Evolutionary conservation across 768 basidiomycete species (phyloP).

Genomic region (Leccinum aurantiacum): DNA sequence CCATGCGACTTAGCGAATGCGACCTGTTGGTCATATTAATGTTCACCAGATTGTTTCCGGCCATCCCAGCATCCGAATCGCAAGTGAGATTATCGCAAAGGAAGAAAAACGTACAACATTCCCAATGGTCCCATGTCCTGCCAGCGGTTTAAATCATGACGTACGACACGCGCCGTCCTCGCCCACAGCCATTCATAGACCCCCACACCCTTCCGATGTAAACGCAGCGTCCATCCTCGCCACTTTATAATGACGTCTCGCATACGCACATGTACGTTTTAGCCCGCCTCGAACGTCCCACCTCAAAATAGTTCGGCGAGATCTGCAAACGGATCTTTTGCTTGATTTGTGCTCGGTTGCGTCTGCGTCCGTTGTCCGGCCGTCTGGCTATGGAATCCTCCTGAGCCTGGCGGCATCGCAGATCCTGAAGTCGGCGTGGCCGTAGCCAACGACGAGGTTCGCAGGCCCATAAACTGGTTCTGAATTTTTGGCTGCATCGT

Average conservation of each 20-base stretch:
- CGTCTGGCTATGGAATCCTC: conserved; percentile 5
- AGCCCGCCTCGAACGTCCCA: not conserved
- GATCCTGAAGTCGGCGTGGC: conserved; percentile 15
- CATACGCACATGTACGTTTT: not conserved
- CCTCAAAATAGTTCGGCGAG: conserved; percentile 69
- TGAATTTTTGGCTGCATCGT: conserved; percentile 22
- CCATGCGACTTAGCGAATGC: not conserved
- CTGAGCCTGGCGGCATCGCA: conserved; percentile 11
- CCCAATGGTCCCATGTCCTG: not conserved
- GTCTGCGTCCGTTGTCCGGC: conserved; percentile 24
- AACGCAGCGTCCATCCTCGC: conserved; percentile 4
- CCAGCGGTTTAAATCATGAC: not conserved
- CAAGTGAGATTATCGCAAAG: conserved; percentile 11
- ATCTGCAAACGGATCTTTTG: conserved; percentile 85
- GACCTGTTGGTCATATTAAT: not conserved
- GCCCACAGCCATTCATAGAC: not conserved
- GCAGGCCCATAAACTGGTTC: conserved; percentile 7
- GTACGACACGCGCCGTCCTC: not conserved
- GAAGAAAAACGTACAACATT: conserved; percentile 10
- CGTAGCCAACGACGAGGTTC: conserved; percentile 12
- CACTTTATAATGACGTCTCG: not conserved
- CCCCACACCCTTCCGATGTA: not conserved
- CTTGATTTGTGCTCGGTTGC: conserved; percentile 29
- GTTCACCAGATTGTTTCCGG: not conserved
- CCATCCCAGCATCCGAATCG: not conserved